Evolutionary conservation across 2,329 filamentous ascomycete species (phyloP), one percentile per base, ranked within the genome.

Genomic region (Rhynchosporium graminicola): DNA sequence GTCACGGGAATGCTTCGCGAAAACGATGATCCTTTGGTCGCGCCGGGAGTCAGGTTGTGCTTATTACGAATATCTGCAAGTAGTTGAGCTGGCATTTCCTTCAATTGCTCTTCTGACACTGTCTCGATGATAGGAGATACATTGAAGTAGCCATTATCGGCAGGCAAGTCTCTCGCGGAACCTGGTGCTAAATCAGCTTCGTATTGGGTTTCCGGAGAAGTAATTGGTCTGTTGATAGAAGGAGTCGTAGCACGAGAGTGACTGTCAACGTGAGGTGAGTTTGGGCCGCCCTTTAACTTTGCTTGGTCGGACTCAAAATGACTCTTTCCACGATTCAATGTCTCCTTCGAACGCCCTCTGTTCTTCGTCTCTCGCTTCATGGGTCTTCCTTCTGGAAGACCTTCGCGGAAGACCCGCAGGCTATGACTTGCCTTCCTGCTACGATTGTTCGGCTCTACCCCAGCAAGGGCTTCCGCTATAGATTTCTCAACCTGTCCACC

Each of bases 341-440:
- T 69, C n/a, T 74, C 72, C 62, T 73, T 75, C 7, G 68, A 70
- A 28, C 68, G 72, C 10, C 65, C 67, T 65, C 72, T 70, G 54
- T 60, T 71, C 63, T 68, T 74, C 52, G 50, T 73, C 10, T 86
- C 85, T 67, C 78, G 82, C 68, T 80, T 82, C 68, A 82, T 83
- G 47, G 75, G 71, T 70, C 82, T 83, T 50, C 87, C 84, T 59
- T 86, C 82, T 3, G 84, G 84, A 20, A 87, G 75, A 40, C 84
- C 86, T 73, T 88, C 85, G 65, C 85, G 86, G 77, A 89, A 89
- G 69, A 88, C 86, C 1, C 86, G 80, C 62, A 89, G 76, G 67
- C 84, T 87, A 73, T 88, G 86, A 69, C 85, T 88, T 45, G 86
- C 83, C 74, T 88, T 89, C 67, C 86, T 83, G 70, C 86, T 90